Evolutionary conservation across 495 filamentous ascomycete species (phyloP), one percentile per base, ranked within the genome.

Genomic region (Aspergillus baeticus): DNA sequence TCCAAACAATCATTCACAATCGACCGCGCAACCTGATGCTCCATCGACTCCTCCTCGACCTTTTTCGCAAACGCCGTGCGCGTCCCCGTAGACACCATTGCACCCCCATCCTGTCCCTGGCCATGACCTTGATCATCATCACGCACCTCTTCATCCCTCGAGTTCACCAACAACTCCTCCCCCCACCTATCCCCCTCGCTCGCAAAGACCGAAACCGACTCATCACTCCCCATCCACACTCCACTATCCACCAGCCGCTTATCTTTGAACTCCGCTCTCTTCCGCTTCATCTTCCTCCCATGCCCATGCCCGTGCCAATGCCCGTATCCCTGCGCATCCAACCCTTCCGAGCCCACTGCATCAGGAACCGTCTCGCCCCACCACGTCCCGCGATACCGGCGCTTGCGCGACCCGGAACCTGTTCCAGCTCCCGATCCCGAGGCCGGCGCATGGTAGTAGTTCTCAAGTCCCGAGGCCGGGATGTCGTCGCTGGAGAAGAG

Each of bases 401-500:
- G 80, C 71, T 88, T 90, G 51, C 79, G 74, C 43, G 76, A 77
- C 37, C 79, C 64, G 0, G 63, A 60, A 6, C n/a, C 38, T 15
- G 59, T 13, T n/a, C n/a, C n/a, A n/a, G n/a, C n/a, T 8, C 3
- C 26, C 26, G 26, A 4, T 29, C 26, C 26, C 26, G 26, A 29
- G n/a, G 64, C 69, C 17, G 66, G 61, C 37, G 72, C 70, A 60
- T 74, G 54, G 66, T 92, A 91, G 56, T 90, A 91, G 56, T 90
- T 88, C 56, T 91, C 88, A n/a, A 88, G 62, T 0, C 81, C 79
- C 5, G 85, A 72, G 1, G 81, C 78, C 6, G 87, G 86, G 41
- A 87, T 81, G 58, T 92, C 89, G 56, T 92, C 89, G 59, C 87
- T 90, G 0, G 87, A 90, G 70, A 92, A 92, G 5, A 90, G 63